These are phyloP conservation scores for Candolleomyces aberdarensis DNA, from an alignment of 768 basidiomycete genomes.

Conservation along the genomic window DNA sequence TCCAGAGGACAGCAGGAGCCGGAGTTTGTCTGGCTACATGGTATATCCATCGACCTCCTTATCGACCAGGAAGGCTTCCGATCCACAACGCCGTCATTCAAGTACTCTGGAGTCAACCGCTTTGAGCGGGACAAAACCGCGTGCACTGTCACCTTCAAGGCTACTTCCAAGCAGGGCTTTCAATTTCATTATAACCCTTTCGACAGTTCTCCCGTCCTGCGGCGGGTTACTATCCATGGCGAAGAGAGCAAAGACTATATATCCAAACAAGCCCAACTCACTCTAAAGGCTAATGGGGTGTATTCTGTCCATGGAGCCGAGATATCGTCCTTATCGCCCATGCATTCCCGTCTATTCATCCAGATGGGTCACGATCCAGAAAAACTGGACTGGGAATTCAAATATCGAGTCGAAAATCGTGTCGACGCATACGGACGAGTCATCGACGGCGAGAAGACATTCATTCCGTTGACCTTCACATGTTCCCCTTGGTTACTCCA, in stretches of 20 bases:
- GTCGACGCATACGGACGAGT: slow-evolving; percentile 42
- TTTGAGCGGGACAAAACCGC: slow-evolving; percentile 30
- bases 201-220: slow-evolving; percentile 64
- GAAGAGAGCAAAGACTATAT: slow-evolving; percentile 73
- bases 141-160: slow-evolving; percentile 60
- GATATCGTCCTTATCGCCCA: slow-evolving; percentile 26
- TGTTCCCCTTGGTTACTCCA: slow-evolving; percentile 70
- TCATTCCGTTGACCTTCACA: slow-evolving; percentile 72
- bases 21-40: slow-evolving; percentile 51
- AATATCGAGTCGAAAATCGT: slow-evolving; percentile 71
- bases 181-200: slow-evolving; percentile 71
- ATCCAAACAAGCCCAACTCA: slow-evolving; percentile 70
- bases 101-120: slow-evolving; percentile 48
- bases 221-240: slow-evolving; percentile 63
- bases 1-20: slow-evolving; percentile 17
- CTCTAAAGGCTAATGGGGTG: slow-evolving; percentile 67
- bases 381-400: slow-evolving; percentile 71
- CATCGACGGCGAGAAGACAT: slow-evolving; percentile 64
- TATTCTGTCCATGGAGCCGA: slow-evolving; percentile 74
- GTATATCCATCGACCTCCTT: slow-evolving; percentile 55
- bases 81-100: slow-evolving; percentile 55
- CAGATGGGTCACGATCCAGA: slow-evolving; percentile 17
- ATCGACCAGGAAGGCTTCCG: slow-evolving; percentile 88
- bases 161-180: slow-evolving; percentile 53
- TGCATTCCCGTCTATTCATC: slow-evolving; percentile 6